Conservation (phyloP, 129 eudicot species). For the Helianthus annuus region HanXRQr2.0-SUNRISE NC_035440.2:4020331-4020830, state of each 20-base stretch:
- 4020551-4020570: constrained; percentile 5
- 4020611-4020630: constrained; percentile 15
- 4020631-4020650: constrained; percentile 8
- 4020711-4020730: neutral
- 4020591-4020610: constrained; percentile 14
- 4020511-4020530: neutral
- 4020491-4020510: too few relatives aligned
- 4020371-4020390: neutral
- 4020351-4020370: neutral
- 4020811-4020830: constrained; percentile 21
- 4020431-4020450: too few relatives aligned
- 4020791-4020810: constrained; percentile 17
- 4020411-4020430: too few relatives aligned
- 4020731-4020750: neutral
- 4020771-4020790: constrained; percentile 6
- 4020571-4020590: constrained; percentile 15
- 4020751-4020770: neutral
- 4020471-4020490: too few relatives aligned
- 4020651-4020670: neutral
- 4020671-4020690: constrained; percentile 6
- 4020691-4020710: neutral
- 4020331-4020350: neutral
- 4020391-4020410: neutral
- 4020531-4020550: constrained; percentile 3
- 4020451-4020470: too few relatives aligned